Evolutionary conservation across 768 basidiomycete species (phyloP).

Genomic region (Russula olivacea): DNA sequence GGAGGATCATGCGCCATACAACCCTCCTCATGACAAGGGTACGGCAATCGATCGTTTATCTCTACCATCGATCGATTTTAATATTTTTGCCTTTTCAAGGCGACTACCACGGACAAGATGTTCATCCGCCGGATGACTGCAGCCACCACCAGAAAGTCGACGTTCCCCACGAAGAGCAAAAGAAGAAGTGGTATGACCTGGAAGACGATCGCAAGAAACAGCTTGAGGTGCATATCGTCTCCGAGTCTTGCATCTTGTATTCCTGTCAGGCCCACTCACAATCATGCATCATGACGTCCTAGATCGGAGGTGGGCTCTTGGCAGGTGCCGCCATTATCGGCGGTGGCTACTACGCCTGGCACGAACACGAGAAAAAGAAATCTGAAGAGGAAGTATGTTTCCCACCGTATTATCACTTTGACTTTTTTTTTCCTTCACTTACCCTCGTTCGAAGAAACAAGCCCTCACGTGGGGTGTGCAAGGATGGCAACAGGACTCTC

Average conservation of each 20-base stretch:
- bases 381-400: constrained; percentile 47
- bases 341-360: constrained; percentile 47
- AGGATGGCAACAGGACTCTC: constrained; percentile 55
- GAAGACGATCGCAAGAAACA: constrained; percentile 52
- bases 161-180: constrained; percentile 40
- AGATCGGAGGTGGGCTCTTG: constrained; percentile 62
- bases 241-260: not conserved
- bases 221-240: constrained; percentile 41
- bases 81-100: not conserved
- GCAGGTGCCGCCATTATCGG: constrained; percentile 49
- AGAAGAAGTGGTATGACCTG: constrained; percentile 53
- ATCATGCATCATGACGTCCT: not conserved
- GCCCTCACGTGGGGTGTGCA: constrained; percentile 44
- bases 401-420: not conserved
- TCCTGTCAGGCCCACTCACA: not conserved
- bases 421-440: not conserved
- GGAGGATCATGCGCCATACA: constrained; percentile 6
- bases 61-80: not conserved
- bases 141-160: constrained; percentile 31
- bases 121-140: constrained; percentile 25
- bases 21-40: constrained; percentile 25
- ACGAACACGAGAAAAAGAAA: constrained; percentile 48
- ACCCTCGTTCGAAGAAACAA: constrained; percentile 37
- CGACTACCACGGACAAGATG: constrained; percentile 10
- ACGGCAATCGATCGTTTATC: not conserved